Evolutionary conservation across 306 rosid genomes (phyloP).

Genomic region (Myrica gale): DNA sequence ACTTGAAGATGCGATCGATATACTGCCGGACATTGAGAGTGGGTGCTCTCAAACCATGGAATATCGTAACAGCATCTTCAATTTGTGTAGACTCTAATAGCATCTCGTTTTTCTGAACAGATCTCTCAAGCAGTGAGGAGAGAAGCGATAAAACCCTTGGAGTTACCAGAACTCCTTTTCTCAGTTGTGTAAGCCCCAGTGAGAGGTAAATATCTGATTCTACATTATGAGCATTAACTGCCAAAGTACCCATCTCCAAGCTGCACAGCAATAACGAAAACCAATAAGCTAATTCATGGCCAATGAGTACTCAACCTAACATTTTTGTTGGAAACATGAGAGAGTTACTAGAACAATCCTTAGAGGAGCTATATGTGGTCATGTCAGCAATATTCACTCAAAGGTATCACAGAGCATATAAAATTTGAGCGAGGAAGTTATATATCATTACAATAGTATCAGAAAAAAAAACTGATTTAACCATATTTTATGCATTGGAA

Average conservation of each 20-base stretch:
- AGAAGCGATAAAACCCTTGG: slow-evolving; percentile 81
- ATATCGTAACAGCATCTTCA: slow-evolving; percentile 58
- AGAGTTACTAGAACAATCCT: slow-evolving; percentile 4
- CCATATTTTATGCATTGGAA: slow-evolving; percentile 14
- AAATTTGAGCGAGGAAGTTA: background rate
- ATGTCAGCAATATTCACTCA: background rate
- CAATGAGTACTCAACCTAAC: slow-evolving; percentile 9
- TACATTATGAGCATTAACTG: slow-evolving; percentile 43
- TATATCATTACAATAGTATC: background rate
- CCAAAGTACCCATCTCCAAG: slow-evolving; percentile 65
- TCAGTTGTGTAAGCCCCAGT: slow-evolving; percentile 59
- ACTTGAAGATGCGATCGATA: slow-evolving; percentile 83
- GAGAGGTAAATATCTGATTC: slow-evolving; percentile 55
- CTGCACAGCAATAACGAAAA: slow-evolving; percentile 41
- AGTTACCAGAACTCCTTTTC: slow-evolving; percentile 52
- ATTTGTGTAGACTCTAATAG: slow-evolving; percentile 47
- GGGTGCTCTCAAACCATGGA: slow-evolving; percentile 86
- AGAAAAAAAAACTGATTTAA: background rate
- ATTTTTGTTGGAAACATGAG: slow-evolving; percentile 13
- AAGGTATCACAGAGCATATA: background rate
- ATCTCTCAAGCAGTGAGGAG: slow-evolving; percentile 74
- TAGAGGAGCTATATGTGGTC: background rate
- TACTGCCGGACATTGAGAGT: slow-evolving; percentile 66
- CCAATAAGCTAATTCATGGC: slow-evolving; percentile 12
- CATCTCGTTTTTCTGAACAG: slow-evolving; percentile 62